Evolutionary conservation across 2,329 filamentous ascomycete genomes (phyloP), one percentile per base, ranked within the genome.

Genomic region (Cladophialophora carrionii): DNA sequence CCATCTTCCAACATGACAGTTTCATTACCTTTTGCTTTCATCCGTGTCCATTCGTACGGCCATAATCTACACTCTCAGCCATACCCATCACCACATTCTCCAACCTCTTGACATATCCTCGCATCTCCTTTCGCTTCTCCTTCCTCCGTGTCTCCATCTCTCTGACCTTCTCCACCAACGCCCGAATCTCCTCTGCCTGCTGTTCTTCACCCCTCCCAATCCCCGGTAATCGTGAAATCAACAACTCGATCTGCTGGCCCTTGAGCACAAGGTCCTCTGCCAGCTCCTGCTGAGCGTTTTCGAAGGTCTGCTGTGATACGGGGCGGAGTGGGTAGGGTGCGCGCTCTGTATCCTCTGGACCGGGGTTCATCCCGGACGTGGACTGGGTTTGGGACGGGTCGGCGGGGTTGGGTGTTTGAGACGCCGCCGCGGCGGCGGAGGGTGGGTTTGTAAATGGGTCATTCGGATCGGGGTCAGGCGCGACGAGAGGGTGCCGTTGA

Each of bases 241-340:
- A 67, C 57, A 80, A 78, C 72, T 83, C 81, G 61, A 83, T 82
- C 75, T 83, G 80, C 73, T 81, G 78, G 61, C 81, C 78, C 71
- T 83, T 83, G 63, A 80, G 76, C 48, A 83, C 77, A 2, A 83
- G 72, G 66, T 83, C 81, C 2, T 79, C 75, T n/a, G 80, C 80
- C 5, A 83, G 70, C 66, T 83, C 81, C 10, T 76, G 73, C 72
- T 82, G 80, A 5, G 80, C 76, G 24, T 74, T 74, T 0, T 77
- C 75, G 64, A 83, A 82, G 14, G 75, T 76, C 43, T 73, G 70
- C 7, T 78, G 76, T 0, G 78, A 74, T 65, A 81, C 79, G 1
- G 80, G 80, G 5, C 72, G 72, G 1, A 77, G 76, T 0, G 75
- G 74, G 10, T 73, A 74, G 10, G 68, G 73, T 24, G 74, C 72